Base-by-base conservation (phyloP, 805 yeast species). In the Kazachstania psychrophila region DNA sequence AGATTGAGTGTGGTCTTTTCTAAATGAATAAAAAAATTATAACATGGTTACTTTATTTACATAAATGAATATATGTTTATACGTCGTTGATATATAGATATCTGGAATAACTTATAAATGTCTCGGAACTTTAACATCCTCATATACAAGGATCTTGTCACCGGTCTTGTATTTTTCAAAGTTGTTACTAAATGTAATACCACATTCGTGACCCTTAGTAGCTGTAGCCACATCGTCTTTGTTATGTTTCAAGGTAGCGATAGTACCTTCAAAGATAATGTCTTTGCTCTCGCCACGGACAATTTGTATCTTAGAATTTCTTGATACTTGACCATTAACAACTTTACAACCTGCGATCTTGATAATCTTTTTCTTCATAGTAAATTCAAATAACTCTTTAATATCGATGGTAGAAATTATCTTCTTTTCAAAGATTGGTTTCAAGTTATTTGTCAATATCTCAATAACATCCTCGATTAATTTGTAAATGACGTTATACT, bases 281-380 rank as follows among this genome's bases (percentile, higher is more conserved):
- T 74, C 56, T 13, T 68, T 67, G 23, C 66, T 64, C 5, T 48
- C 38, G 3, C 66, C 63, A 42, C 94, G 68, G 32, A 70, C 41
- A 2, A 85, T 79, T 46, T 73, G 72, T 13, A 81, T 70, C 25
- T 61, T 62, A 1, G 79, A 62, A n/a, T 73, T 65, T 47, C 82
- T 69, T 45, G 73, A 72, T 31, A 89, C 60, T 4, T 62, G 56
- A 16, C 98, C 98, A 34, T 70, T 72, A 12, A 61, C 52, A 10
- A 92, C 86, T 55, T 79, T 78, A 52, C 94, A 84, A 6, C 98
- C 98, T 1, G 97, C 98, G 52, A 92, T 73, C 45, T 69, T 72
- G 38, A 73, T 58, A 17, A 65, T 68, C 34, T 65, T 66, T 52
- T 73, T 76, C 54, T 73, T 77, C 47, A 78, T 75, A 2, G 80